These are phyloP conservation scores for Lactuca saligna DNA, from an alignment of 129 eudicot genomes.

Conservation along the genomic window DNA sequence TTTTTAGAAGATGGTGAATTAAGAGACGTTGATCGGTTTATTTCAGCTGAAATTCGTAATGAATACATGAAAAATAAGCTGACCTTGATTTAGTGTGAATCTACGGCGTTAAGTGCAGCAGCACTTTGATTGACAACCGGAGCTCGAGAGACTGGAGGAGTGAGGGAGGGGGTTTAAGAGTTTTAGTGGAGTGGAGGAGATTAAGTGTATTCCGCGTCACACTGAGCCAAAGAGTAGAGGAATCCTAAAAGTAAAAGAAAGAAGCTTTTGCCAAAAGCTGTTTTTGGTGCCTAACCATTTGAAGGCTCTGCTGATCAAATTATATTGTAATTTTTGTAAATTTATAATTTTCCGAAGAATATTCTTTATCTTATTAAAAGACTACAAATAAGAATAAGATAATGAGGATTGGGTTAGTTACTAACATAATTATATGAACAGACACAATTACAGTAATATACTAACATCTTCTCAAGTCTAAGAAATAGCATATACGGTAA, in stretches of 20 bases:
- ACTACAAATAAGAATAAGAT: no score
- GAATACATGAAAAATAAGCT: not conserved
- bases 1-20: not conserved
- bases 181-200: not conserved
- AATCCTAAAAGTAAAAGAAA: constrained; percentile 20
- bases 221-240: not conserved
- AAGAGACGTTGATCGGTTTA: not conserved
- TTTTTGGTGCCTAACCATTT: constrained; percentile 43
- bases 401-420: no score
- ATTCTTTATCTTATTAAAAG: no score
- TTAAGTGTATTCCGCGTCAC: constrained; percentile 27
- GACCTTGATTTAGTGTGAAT: not conserved
- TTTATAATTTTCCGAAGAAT: no score
- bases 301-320: constrained; percentile 7
- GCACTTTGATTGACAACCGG: not conserved
- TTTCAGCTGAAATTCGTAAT: not conserved
- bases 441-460: no score
- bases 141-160: not conserved
- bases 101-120: not conserved
- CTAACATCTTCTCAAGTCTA: no score
- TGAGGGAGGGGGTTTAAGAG: not conserved
- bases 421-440: no score
- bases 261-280: constrained; percentile 28
- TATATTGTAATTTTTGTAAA: no score
- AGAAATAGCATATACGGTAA: no score